Evolutionary conservation across 345 rosid genomes (phyloP).

Genomic region (Theobroma cacao): DNA sequence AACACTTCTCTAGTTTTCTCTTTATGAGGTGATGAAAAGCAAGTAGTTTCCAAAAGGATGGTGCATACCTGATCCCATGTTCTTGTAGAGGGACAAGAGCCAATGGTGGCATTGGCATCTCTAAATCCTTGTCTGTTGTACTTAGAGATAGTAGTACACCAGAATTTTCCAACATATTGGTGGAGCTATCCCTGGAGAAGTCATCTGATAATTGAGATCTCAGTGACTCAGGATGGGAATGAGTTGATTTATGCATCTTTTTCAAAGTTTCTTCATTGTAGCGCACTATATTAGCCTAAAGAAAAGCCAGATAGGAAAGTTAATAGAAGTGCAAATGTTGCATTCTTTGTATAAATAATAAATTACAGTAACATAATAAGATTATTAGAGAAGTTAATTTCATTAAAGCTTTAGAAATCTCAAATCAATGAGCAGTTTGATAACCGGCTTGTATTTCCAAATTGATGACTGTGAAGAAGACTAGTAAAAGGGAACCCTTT

Average conservation of each 20-base stretch:
- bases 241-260: conserved; percentile 42
- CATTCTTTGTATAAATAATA: not conserved
- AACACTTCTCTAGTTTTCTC: not conserved
- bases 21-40: not conserved
- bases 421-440: not conserved
- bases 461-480: not conserved
- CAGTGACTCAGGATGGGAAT: conserved; percentile 41
- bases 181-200: conserved; percentile 27
- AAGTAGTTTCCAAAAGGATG: not conserved
- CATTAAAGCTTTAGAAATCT: not conserved
- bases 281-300: conserved; percentile 75
- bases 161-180: conserved; percentile 26
- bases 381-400: not conserved
- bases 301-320: not conserved
- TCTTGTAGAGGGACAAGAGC: conserved; percentile 61
- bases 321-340: not conserved
- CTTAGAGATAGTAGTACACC: conserved; percentile 31
- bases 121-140: conserved; percentile 56
- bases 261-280: conserved; percentile 66
- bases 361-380: not conserved
- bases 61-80: conserved; percentile 62
- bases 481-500: not conserved
- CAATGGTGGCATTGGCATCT: conserved; percentile 91
- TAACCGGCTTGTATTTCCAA: not conserved
- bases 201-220: conserved; percentile 48